Conservation (phyloP, 371 early-diverging fungal species). For the Circinella minor region DNA sequence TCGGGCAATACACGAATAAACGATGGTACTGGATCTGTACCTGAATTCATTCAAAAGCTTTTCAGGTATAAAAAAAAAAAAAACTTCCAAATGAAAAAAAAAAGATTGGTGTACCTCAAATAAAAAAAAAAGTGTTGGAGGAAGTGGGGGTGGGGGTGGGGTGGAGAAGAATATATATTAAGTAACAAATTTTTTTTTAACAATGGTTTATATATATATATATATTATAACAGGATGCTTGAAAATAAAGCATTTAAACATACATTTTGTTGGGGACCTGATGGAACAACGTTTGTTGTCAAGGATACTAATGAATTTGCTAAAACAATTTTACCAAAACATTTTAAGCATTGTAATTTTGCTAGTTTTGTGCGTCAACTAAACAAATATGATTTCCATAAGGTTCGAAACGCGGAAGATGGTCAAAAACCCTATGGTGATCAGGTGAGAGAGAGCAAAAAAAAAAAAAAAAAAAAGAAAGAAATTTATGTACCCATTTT, state of each 20-base stretch:
- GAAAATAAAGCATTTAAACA: conserved; percentile 67
- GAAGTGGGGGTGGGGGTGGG: too few relatives aligned
- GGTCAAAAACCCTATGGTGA: conserved; percentile 53
- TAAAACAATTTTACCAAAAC: conserved; percentile 74
- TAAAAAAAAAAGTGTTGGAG: too few relatives aligned
- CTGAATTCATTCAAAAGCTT: conserved; percentile 27
- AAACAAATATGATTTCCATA: conserved; percentile 97
- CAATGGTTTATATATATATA: too few relatives aligned
- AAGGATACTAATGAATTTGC: conserved; percentile 78
- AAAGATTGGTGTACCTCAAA: too few relatives aligned
- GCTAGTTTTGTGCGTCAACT: conserved; percentile 95
- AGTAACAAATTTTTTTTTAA: too few relatives aligned
- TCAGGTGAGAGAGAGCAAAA: too few relatives aligned
- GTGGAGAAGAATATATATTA: too few relatives aligned
- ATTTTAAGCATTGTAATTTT: conserved; percentile 94
- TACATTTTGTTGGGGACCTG: conserved; percentile 74
- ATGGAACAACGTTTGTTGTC: conserved; percentile 86
- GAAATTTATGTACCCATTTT: too few relatives aligned
- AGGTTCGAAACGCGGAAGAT: conserved; percentile 69
- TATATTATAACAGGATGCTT: conserved; percentile 64
- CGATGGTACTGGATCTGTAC: conserved; percentile 22
- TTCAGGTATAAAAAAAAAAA: conserved; percentile 14
- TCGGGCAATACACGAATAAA: conserved; percentile 12
- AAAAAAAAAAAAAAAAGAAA: too few relatives aligned
- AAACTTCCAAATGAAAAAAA: not conserved